Evolutionary conservation across 2,329 filamentous ascomycete species (phyloP).

Genomic region (Aspergillaceae sp.): DNA sequence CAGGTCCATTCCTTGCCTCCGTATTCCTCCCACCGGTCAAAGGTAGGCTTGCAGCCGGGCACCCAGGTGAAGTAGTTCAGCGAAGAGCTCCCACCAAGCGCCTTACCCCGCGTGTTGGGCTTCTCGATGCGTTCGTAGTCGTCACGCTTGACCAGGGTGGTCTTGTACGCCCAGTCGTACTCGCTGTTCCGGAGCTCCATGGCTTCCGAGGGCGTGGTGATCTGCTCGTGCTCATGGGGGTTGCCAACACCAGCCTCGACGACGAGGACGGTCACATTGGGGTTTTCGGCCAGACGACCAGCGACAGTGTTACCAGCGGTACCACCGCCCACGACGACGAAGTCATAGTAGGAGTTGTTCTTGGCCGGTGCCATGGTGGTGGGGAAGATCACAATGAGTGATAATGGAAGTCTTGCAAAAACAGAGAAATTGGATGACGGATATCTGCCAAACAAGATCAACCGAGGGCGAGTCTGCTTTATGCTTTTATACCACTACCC

Average conservation of each 20-base stretch:
- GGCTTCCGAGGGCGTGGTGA: conserved; percentile 48
- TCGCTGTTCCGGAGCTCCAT: conserved; percentile 48
- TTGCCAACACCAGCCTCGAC: conserved; percentile 28
- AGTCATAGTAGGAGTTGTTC: conserved; percentile 14
- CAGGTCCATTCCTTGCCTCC: conserved; percentile 47
- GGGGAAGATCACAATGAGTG: too few species aligned
- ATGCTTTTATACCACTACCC: too few species aligned
- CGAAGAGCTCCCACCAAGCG: conserved; percentile 50
- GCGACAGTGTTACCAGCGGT: conserved; percentile 44
- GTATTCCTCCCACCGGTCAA: conserved; percentile 41
- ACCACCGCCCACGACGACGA: conserved; percentile 28
- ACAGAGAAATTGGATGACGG: too few species aligned
- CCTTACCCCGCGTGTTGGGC: conserved; percentile 53
- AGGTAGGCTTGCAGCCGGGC: conserved; percentile 48
- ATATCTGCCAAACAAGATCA: too few species aligned
- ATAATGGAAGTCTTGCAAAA: too few species aligned
- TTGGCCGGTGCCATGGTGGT: background rate
- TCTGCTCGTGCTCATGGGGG: conserved; percentile 42
- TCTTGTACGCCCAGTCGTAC: conserved; percentile 55
- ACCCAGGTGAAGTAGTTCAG: conserved; percentile 59
- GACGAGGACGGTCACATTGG: conserved; percentile 29
- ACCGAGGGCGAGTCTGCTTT: too few species aligned
- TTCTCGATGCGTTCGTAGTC: conserved; percentile 55
- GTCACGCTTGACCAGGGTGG: conserved; percentile 49
- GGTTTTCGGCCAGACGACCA: conserved; percentile 43